These are phyloP conservation scores for Elsinoe arachidis DNA, from an alignment of 2,329 filamentous ascomycete species.

Conservation along the genomic window DNA sequence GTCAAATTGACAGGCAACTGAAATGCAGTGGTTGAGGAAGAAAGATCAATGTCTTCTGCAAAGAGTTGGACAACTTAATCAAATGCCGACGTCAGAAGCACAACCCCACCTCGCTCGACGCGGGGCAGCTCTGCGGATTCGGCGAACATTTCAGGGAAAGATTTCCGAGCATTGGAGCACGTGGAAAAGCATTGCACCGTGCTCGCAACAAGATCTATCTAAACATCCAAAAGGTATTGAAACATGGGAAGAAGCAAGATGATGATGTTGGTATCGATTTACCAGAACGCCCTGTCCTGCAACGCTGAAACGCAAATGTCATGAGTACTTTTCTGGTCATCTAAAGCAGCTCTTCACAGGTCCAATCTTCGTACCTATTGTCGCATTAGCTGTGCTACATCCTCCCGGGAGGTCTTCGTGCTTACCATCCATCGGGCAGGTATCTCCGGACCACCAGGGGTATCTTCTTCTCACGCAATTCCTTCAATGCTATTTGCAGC, in stretches of 20 bases:
- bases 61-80: constrained; percentile 6
- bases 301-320: constrained; percentile 1
- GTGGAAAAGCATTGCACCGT: not conserved
- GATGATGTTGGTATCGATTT: not conserved
- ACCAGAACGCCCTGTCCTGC: not conserved
- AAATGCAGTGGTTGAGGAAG: not conserved
- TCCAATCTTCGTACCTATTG: constrained; percentile 93
- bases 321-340: not conserved
- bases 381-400: not conserved
- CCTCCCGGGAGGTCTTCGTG: constrained; percentile 20
- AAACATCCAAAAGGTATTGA: no score
- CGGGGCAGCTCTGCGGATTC: constrained; percentile 1
- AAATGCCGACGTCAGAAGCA: constrained; percentile 11
- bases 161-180: not conserved
- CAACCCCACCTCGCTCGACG: constrained; percentile 6
- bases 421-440: constrained; percentile 91
- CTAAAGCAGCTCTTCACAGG: constrained; percentile 82
- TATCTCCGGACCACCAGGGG: constrained; percentile 91
- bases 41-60: not conserved
- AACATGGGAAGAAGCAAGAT: not conserved
- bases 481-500: constrained; percentile 93
- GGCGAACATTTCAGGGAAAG: not conserved
- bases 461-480: constrained; percentile 97
- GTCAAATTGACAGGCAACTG: constrained; percentile 19
- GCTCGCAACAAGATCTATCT: no score